Evolutionary conservation across 23 red algal species (phyloP), one percentile per base, ranked within the genome.

Genomic region (Cyanidioschyzon merolae): DNA sequence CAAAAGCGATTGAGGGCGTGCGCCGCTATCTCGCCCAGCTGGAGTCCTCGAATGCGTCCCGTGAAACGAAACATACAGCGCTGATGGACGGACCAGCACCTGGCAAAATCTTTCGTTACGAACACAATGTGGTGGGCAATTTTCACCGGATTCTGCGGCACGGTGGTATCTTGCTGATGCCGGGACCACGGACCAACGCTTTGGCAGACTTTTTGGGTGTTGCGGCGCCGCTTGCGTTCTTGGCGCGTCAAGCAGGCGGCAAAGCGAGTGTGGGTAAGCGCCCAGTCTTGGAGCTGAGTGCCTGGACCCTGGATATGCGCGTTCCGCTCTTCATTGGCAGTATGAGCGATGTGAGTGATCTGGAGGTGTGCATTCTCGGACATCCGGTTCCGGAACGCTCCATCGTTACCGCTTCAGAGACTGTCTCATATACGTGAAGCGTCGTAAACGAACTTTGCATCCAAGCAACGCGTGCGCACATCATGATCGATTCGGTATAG

Each of bases 281-380:
- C 75, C 87, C 83, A 2, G 75, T 96, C 12, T 41, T 96, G 59
- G 92, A 96, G 68, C 74, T 96, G 41, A 88, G 82, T 36, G 84
- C 92, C 35, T 96, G 92, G 92, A 85, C 82, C 12, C 59, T 96
- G 26, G 92, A 96, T n/a, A 96, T 96, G 92, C 79, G 76, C 76
- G 87, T 96, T 32, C 92, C 92, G 35, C 76, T 96, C 39, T 96
- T 89, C 76, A 75, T 90, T 24, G 92, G 92, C 29, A 83, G 78
- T 29, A 80, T 50, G 35, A 51, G 76, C 40, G 92, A 96, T 51
- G 92, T 96, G 59, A 77, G 87, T 79, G 77, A 84, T 35, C 59
- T 96, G 37, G 92, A 96, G 77, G 84, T 88, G 37, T 15, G 39
- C 24, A 58, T 79, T n/a, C 67, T 86, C 12, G 83, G 83, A 7